Percentiles rank a stretch among this genome's conserved stretches.
Evolutionary conservation across 164 flowering plant genomes (phyloP).

Genomic region (Akebia trifoliata): DNA sequence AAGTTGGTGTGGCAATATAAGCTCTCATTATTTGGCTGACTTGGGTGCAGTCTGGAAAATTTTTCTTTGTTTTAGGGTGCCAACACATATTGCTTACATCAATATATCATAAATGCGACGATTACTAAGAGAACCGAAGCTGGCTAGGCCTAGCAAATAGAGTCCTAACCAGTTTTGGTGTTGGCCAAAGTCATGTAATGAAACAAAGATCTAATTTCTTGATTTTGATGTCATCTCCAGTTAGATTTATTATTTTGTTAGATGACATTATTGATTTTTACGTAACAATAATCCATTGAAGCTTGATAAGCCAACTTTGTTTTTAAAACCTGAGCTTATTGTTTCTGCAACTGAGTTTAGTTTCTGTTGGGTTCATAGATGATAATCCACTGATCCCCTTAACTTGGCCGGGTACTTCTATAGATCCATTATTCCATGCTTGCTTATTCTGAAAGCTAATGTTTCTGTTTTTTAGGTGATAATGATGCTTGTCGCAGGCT

Average conservation of each 20-base stretch:
- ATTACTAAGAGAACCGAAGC: no score
- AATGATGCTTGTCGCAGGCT: conserved; percentile 97
- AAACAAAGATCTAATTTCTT: no score
- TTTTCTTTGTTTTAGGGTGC: not conserved
- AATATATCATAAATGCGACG: not conserved
- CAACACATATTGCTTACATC: not conserved
- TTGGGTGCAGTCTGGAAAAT: not conserved
- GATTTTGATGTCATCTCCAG: no score
- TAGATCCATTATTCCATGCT: not conserved
- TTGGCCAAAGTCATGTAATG: no score
- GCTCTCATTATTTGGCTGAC: conserved; percentile 1
- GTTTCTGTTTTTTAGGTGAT: conserved; percentile 49
- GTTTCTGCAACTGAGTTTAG: not conserved
- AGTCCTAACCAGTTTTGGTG: not conserved
- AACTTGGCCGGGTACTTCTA: not conserved
- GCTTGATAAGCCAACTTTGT: no score
- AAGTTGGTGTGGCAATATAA: no score
- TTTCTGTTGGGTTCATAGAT: no score
- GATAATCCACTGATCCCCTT: not conserved
- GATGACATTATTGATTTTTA: no score
- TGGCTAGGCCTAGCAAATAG: not conserved
- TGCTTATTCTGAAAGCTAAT: conserved; percentile 3
- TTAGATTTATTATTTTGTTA: no score
- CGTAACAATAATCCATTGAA: no score
- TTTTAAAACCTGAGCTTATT: not conserved